These are phyloP conservation scores for Eugenia klotzschiana DNA, from an alignment of 441 rosid genomes.

Conservation along the genomic window DNA sequence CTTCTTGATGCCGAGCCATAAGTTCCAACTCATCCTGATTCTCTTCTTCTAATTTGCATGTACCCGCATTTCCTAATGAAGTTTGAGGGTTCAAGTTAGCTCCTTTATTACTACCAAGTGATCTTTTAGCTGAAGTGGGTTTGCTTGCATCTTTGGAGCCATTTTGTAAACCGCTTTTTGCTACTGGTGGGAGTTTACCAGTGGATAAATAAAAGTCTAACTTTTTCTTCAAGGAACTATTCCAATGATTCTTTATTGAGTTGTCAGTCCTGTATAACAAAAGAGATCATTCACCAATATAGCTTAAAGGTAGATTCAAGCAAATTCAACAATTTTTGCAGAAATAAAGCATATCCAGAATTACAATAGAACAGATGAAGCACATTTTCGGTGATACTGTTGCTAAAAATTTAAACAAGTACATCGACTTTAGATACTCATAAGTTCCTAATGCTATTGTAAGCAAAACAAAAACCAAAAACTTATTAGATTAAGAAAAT, in stretches of 20 bases:
- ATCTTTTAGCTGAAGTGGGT: conserved; percentile 16
- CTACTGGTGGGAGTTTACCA: conserved; percentile 58
- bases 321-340: background rate
- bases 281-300: background rate
- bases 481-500: background rate
- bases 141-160: conserved; percentile 21
- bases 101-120: conserved; percentile 19
- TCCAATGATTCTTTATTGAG: conserved; percentile 96
- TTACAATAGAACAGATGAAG: background rate
- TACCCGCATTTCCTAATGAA: conserved; percentile 31
- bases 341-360: background rate
- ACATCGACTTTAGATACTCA: background rate
- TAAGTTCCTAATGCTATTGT: background rate
- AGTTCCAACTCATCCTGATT: conserved; percentile 34
- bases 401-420: background rate
- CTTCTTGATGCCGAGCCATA: conserved; percentile 20
- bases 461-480: background rate
- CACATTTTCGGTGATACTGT: background rate
- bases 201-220: conserved; percentile 55
- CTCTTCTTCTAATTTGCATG: conserved; percentile 32
- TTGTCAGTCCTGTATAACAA: conserved; percentile 69
- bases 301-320: background rate
- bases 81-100: conserved; percentile 40
- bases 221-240: conserved; percentile 92
- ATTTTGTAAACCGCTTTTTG: conserved; percentile 30